Percentiles rank a stretch among this genome's conserved stretches.
phyloP scores from a whole-genome alignment of 1,139 yeast species.

The Diutina pseudorugosa region DNA sequence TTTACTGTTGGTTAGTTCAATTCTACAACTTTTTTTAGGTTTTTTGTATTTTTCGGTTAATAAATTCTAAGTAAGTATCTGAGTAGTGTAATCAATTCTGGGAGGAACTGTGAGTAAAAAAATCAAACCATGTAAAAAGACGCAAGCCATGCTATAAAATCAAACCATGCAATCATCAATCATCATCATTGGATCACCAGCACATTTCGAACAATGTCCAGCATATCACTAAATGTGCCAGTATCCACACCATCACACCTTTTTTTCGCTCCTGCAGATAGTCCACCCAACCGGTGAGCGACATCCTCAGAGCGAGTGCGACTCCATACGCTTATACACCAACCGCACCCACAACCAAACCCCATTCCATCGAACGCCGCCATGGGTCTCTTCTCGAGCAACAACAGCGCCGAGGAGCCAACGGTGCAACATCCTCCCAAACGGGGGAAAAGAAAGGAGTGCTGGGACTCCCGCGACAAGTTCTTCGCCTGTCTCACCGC shows the following conservation, averaged over 20 bases:
- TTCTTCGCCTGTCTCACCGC: slow-evolving; percentile 29
- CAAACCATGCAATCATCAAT: neutral
- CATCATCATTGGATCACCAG: neutral
- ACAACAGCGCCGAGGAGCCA: slow-evolving; percentile 12
- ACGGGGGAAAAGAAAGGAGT: slow-evolving; percentile 24
- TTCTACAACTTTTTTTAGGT: neutral
- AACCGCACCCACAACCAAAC: too few relatives aligned
- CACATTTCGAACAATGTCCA: too few relatives aligned
- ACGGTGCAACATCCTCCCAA: slow-evolving; percentile 22
- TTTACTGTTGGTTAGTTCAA: neutral
- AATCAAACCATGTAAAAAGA: neutral
- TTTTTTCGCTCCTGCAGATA: neutral
- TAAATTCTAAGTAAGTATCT: neutral
- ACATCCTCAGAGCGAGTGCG: neutral
- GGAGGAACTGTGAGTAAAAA: neutral
- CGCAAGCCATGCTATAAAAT: neutral
- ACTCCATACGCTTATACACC: too few relatives aligned
- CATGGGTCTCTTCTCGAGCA: slow-evolving; percentile 27
- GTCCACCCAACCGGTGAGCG: neutral
- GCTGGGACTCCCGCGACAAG: slow-evolving; percentile 34
- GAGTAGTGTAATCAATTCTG: neutral
- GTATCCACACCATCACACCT: too few relatives aligned
- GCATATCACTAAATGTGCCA: too few relatives aligned
- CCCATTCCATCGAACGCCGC: neutral
- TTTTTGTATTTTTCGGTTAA: neutral